Base-by-base conservation (phyloP, 345 rosid species). In the Erucastrum elatum region DNA sequence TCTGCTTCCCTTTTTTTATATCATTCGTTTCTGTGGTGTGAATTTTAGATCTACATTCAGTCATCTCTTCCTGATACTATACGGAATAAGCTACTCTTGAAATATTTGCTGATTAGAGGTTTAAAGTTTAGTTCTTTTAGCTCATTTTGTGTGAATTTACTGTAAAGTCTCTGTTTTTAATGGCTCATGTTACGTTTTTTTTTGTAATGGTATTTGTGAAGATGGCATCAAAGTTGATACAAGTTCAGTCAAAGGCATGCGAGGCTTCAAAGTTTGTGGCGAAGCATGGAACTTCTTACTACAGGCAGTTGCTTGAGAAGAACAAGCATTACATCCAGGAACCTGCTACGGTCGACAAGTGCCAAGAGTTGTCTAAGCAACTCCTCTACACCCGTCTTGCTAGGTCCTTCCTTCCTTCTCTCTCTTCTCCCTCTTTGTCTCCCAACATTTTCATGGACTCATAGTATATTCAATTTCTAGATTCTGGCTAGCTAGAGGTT, bases 371-470 rank as follows among this genome's bases (percentile, higher is more conserved):
- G 82, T 75, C 94, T 15, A 93, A 93, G 84, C 94, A 91, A 69
- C 82, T 93, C 77, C 64, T 93, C 12, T 90, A 93, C 86, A 89
- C 96, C 62, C 97, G 97, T 70, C 97, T 93, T 10, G 97, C 97
- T 35, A 91, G 98, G 98, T 93, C 17, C 8, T 34, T 39, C 46
- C 46, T 41, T 27, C 70, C n/a, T n/a, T 72, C 29, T 71, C 71
- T 73, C 21, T 21, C 21, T 21, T 21, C 21, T 21, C 21, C 21
- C 39, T 37, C 44, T 9, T 51, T 27, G 13, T 0, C 69, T 0
- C 68, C 59, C 31, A 49, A 49, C 56, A 12, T 71, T 46, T 33
- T 9, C 6, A 9, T 49, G 2, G 15, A 21, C 21, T 21, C 21
- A 21, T 21, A 21, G 21, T 21, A 21, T 21, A 21, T 21, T 21